Evolutionary conservation across 208 protist genomes (phyloP), one percentile per base, ranked within the genome.

Genomic region (Crithidia brevicula): DNA sequence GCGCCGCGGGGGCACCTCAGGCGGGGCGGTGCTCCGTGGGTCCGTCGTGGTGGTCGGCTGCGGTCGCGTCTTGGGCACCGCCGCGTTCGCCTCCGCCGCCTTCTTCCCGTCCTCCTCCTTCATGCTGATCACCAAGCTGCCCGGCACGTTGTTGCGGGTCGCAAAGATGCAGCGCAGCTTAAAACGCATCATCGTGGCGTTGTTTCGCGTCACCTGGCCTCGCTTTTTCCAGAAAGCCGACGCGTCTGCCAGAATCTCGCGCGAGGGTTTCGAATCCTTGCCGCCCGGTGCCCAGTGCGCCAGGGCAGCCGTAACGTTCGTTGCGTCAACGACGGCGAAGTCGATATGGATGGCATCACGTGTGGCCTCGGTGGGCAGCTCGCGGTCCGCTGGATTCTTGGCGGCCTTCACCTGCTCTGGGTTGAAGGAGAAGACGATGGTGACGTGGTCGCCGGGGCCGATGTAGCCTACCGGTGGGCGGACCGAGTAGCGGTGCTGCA

Each of bases 311-410:
- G 13, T 22, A 8, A 47, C 64, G 30, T 65, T 13, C 20, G 53
- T 30, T 6, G 66, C 53, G 16, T 81, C 70, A 0, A 96, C 77
- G 20, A 93, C 67, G 20, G 81, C 85, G 60, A 96, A 81, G 72
- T 93, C 87, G n/a, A 96, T 65, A 59, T 91, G 83, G 31, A 96
- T 83, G 30, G 73, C 64, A 38, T 96, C 90, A 38, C 79, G 73
- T 10, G 85, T 91, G 10, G 80, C 73, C 65, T 81, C 68, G 22
- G 75, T 83, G 31, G 86, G 87, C 70, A 91, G 45, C 30, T 72
- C 52, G 18, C 71, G 71, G 10, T 58, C 50, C 27, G 40, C 64
- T 3, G 83, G 57, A 60, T 83, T 77, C 34, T 61, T 74, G 11
- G 66, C 67, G n/a, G 63, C 56, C 34, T 68, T 68, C n/a, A 93